Evolutionary conservation across 2,329 filamentous ascomycete species (phyloP).

Genomic region (Pyrenochaeta sp.): DNA sequence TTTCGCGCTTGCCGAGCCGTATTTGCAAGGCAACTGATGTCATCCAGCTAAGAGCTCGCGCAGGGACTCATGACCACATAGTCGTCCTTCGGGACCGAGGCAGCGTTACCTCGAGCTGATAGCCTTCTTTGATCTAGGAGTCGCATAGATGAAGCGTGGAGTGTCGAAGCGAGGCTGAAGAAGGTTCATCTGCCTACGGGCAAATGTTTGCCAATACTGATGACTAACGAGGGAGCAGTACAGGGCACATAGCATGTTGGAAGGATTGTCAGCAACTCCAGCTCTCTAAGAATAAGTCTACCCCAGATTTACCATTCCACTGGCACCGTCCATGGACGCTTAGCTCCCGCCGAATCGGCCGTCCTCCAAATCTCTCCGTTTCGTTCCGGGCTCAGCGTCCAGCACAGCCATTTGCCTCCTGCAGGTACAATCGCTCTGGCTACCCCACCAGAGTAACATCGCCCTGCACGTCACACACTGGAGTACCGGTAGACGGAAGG

Average conservation of each 20-base stretch:
- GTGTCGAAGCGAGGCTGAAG: neutral
- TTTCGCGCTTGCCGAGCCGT: neutral
- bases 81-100: neutral
- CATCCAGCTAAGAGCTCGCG: neutral
- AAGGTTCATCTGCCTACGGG: neutral
- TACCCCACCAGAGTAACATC: constrained; percentile 25
- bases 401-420: constrained; percentile 34
- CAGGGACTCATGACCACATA: neutral
- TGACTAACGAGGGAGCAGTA: constrained; percentile 29
- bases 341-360: constrained; percentile 38
- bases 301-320: constrained; percentile 43
- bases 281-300: constrained; percentile 23
- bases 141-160: neutral
- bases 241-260: constrained; percentile 10
- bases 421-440: constrained; percentile 43
- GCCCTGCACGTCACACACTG: constrained; percentile 27
- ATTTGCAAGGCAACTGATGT: neutral
- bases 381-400: constrained; percentile 25
- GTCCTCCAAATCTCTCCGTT: constrained; percentile 21
- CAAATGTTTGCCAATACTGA: constrained; percentile 20
- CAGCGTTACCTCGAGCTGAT: neutral
- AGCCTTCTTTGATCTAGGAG: too few species aligned
- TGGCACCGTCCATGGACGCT: constrained; percentile 32
- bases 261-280: constrained; percentile 22
- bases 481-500: constrained; percentile 9